Evolutionary conservation across 306 rosid genomes (phyloP), one percentile per base, ranked within the genome.

Genomic region (Acacia crassicarpa): DNA sequence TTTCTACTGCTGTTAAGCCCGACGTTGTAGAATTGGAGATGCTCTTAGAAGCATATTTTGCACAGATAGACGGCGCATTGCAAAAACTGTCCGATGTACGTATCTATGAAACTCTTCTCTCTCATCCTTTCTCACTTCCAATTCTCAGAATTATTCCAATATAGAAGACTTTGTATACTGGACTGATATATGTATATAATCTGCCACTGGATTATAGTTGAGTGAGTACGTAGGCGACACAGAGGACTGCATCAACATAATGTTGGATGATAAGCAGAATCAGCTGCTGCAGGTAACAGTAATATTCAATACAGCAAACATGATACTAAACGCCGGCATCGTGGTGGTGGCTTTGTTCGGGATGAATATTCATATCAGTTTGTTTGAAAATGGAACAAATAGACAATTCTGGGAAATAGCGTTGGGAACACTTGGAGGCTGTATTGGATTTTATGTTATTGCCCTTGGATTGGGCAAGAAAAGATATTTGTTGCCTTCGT

Each of bases 11-110:
- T 32, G 35, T 77, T 22, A 84, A 81, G 74, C 92, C 83, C 45
- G 91, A 93, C 27, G 91, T 91, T 14, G 92, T 89, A 80, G 97
- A 93, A 83, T 89, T 93, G 67, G 98, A 94, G 82, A 93, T 91
- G 95, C 94, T 94, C 59, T 83, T 94, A 71, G 97, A 91, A 88
- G 95, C 95, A 22, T 93, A 94, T 76, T 94, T 94, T 84, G 97
- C 88, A 63, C 95, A 94, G 79, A 85, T 89, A 78, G 91, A 90
- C 83, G 97, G 98, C 73, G 88, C 87, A 23, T 74, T 89, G 41
- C 93, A 90, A 83, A 91, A 91, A 58, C 68, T 94, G 44, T 87
- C 93, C 56, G 86, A 92, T 86, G 97, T 94, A 84, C 0, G 87
- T 70, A 76, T 67, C 54, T 65, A 16, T 32, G 45, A 46, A 61